A percentile compares a stretch with the other conserved stretches of the same genome.
Conservation (phyloP, 345 rosid species). For the Murraya paniculata region DNA sequence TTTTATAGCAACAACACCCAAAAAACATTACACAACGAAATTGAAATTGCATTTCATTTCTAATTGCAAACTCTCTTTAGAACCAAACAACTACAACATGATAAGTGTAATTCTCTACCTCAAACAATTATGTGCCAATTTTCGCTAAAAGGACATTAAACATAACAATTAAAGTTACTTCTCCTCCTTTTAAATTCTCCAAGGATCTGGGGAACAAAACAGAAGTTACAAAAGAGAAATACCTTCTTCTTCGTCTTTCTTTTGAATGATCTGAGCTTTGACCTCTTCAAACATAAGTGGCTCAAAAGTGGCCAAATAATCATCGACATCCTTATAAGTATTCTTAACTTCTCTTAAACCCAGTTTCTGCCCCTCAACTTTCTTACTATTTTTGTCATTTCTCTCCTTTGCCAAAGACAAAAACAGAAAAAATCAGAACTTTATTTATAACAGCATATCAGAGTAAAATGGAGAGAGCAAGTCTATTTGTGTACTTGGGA, state of each 20-base stretch:
- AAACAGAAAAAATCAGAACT: background rate
- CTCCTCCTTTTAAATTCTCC: background rate
- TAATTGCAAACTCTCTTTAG: background rate
- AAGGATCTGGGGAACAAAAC: background rate
- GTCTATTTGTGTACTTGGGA: slow-evolving; percentile 33
- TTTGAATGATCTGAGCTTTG: slow-evolving; percentile 83
- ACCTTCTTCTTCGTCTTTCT: slow-evolving; percentile 78
- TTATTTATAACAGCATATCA: background rate
- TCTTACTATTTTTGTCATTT: slow-evolving; percentile 22
- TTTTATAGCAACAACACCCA: background rate
- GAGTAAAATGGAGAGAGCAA: background rate
- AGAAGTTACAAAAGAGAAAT: slow-evolving; percentile 9
- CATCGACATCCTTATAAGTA: slow-evolving; percentile 64
- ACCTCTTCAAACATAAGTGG: slow-evolving; percentile 91
- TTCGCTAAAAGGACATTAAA: background rate
- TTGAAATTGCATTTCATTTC: background rate
- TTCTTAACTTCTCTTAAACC: slow-evolving; percentile 57
- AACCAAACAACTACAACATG: background rate
- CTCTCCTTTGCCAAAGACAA: slow-evolving; percentile 25
- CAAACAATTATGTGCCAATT: background rate
- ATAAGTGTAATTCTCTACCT: background rate
- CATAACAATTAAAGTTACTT: background rate
- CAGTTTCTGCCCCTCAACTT: slow-evolving; percentile 18
- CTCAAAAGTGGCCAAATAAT: slow-evolving; percentile 79
- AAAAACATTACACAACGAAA: background rate